phyloP scores from a whole-genome alignment of 768 basidiomycete species.

The Tylopilus balloui region DNA sequence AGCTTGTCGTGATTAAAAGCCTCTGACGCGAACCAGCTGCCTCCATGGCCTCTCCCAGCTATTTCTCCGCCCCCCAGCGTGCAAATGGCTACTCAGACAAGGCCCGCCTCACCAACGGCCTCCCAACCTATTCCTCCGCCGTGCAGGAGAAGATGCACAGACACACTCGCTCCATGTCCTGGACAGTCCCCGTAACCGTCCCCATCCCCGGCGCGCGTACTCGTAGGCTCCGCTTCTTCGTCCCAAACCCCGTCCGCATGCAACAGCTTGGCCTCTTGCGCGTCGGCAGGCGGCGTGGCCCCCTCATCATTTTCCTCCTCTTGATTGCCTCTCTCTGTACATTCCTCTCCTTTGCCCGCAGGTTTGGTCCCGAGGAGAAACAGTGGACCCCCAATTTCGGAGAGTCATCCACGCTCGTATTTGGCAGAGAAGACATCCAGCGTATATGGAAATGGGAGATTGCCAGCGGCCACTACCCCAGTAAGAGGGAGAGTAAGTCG shows the following conservation, averaged over 20 bases:
- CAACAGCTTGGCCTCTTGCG: slow-evolving; percentile 53
- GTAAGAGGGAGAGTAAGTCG: slow-evolving; percentile 64
- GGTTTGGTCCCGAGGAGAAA: slow-evolving; percentile 57
- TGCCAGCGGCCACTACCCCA: slow-evolving; percentile 90
- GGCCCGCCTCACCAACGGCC: slow-evolving; percentile 37
- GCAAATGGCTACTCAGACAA: slow-evolving; percentile 46
- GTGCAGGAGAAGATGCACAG: slow-evolving; percentile 63
- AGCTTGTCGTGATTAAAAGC: slow-evolving; percentile 12
- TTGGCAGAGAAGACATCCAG: slow-evolving; percentile 71
- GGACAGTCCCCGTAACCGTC: slow-evolving; percentile 57
- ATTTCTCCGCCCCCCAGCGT: slow-evolving; percentile 44
- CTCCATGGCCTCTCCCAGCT: slow-evolving; percentile 44
- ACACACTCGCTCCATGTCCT: slow-evolving; percentile 43
- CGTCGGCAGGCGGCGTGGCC: slow-evolving; percentile 56
- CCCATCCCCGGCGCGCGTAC: slow-evolving; percentile 56
- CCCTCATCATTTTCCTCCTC: slow-evolving; percentile 45
- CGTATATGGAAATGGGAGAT: slow-evolving; percentile 97
- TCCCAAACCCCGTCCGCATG: slow-evolving; percentile 58
- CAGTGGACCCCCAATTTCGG: slow-evolving; percentile 58
- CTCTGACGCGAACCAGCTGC: slow-evolving; percentile 10
- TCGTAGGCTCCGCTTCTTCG: slow-evolving; percentile 51
- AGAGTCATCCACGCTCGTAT: slow-evolving; percentile 71
- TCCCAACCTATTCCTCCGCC: slow-evolving; percentile 51
- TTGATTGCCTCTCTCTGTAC: slow-evolving; percentile 47
- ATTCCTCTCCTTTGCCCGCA: slow-evolving; percentile 55